Evolutionary conservation across 352 stramenopile genomes (phyloP).

Genomic region (Pythium phragmiticola): DNA sequence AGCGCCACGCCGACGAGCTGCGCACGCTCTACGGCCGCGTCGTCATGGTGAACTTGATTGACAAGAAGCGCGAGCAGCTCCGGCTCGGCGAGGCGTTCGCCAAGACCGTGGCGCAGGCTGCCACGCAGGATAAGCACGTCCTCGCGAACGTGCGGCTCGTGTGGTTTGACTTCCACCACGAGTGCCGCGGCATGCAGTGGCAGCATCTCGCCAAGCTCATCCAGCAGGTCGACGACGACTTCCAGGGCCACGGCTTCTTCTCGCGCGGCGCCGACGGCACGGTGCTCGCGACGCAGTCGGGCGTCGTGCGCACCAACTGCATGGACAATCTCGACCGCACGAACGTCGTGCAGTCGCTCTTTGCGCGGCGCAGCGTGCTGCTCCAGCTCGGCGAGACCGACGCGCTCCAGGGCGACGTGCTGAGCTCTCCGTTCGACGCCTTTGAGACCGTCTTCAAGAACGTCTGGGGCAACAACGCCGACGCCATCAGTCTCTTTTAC

Average conservation of each 20-base stretch:
- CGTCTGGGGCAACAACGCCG: constrained; percentile 95
- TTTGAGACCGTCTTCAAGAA: constrained; percentile 81
- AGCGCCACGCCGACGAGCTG: constrained; percentile 58
- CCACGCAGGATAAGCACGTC: constrained; percentile 34
- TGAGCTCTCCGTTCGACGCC: constrained; percentile 48
- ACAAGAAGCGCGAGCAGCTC: constrained; percentile 88
- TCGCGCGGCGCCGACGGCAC: constrained; percentile 45
- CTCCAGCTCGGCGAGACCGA: constrained; percentile 47
- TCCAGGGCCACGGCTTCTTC: constrained; percentile 63
- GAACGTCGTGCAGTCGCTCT: constrained; percentile 96
- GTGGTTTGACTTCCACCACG: constrained; percentile 98
- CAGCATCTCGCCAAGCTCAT: constrained; percentile 90
- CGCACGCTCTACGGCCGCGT: constrained; percentile 63
- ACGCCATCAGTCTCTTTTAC: constrained; percentile 93
- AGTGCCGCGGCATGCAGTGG: constrained; percentile 93
- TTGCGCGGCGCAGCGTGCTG: constrained; percentile 82
- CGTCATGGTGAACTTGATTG: constrained; percentile 92
- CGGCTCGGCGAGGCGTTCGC: constrained; percentile 84
- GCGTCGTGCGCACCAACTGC: constrained; percentile 95
- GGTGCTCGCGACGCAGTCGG: constrained; percentile 69
- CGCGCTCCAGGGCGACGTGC: constrained; percentile 52
- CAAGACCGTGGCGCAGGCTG: constrained; percentile 45
- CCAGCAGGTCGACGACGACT: constrained; percentile 61
- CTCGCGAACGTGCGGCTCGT: constrained; percentile 64
- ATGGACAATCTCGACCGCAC: constrained; percentile 98